phyloP scores from a whole-genome alignment of 306 rosid species.

The Pyrus bretschneideri region DNA sequence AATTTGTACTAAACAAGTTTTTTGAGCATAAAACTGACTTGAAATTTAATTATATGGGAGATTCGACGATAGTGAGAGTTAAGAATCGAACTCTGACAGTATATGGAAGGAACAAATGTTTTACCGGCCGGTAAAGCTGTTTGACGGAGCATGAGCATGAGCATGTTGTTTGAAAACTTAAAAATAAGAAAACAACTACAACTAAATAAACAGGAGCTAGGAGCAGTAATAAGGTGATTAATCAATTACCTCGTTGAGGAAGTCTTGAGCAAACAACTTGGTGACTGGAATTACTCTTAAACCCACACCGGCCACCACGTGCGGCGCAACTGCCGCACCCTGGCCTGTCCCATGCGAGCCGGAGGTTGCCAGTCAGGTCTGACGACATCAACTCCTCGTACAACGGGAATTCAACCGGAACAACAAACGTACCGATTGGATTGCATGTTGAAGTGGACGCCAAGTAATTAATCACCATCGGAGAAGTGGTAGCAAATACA shows the following conservation, averaged over 20 bases:
- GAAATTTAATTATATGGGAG: neutral
- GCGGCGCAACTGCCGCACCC: conserved; percentile 53
- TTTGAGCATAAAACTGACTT: neutral
- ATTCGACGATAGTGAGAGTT: neutral
- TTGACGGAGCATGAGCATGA: neutral
- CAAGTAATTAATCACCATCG: conserved; percentile 7
- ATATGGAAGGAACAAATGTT: neutral
- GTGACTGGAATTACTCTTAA: conserved; percentile 16
- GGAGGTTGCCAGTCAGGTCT: conserved; percentile 31
- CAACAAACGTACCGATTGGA: conserved; percentile 17
- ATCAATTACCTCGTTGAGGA: conserved; percentile 35
- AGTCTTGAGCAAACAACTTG: conserved; percentile 36
- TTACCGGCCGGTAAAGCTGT: neutral
- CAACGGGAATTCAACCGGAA: conserved; percentile 39
- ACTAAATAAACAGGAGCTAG: neutral
- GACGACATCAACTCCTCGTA: conserved; percentile 24
- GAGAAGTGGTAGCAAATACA: conserved; percentile 50
- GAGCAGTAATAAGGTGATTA: neutral
- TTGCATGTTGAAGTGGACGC: conserved; percentile 25
- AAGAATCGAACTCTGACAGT: neutral
- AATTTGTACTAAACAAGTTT: neutral
- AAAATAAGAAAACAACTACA: neutral
- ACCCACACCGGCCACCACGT: conserved; percentile 55
- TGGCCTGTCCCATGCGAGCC: conserved; percentile 55
- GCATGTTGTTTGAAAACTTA: too few relatives aligned